Evolutionary conservation across 116 monocot species (phyloP), one percentile per base, ranked within the genome.

Genomic region (Iris pallida): DNA sequence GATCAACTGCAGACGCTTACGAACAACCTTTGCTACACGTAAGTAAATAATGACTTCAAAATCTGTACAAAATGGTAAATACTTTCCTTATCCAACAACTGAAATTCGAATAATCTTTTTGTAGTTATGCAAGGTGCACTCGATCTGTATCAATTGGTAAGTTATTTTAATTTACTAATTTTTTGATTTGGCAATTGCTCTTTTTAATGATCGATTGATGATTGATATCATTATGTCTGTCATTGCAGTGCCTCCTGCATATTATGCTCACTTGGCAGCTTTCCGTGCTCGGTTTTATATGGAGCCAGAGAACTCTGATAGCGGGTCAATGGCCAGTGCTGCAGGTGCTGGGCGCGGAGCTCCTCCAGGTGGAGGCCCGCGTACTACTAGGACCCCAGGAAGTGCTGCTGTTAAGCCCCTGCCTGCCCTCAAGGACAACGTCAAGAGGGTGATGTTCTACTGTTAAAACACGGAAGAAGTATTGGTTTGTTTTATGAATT

Each of bases 21-120:
- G 11, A 90, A 90, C 71, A 90, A 81, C 56, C 74, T 90, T 7
- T 90, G 90, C 47, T 90, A 90, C 77, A 84, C 90, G 86, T 90
- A 78, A 13, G 62, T 16, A 14, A 18, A 63, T 5, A 17, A 49
- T 8, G 16, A 65, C 6, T 30, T 30, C 30, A 30, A 30, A 30
- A 16, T 5, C 17, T 57, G 16, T 57, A 19, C 57, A 17, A 62
- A 13, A 61, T 5, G 6, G 1, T 42, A 56, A 56, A 15, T 6
- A 56, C n/a, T 56, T 14, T 3, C 48, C 46, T 30, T 30, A 0
- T 30, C 3, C 30, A 30, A 30, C 3, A 3, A 30, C 30, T 30
- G 7, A 47, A 45, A 52, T 55, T 44, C 15, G 45, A 47, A 16
- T 56, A 14, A 49, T 64, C 11, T 63, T 8, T 20, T 61, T 80